Percentiles rank a stretch among this genome's conserved stretches.
Evolutionary conservation across 768 basidiomycete genomes (phyloP).

Genomic region (Cubamyces sp.): DNA sequence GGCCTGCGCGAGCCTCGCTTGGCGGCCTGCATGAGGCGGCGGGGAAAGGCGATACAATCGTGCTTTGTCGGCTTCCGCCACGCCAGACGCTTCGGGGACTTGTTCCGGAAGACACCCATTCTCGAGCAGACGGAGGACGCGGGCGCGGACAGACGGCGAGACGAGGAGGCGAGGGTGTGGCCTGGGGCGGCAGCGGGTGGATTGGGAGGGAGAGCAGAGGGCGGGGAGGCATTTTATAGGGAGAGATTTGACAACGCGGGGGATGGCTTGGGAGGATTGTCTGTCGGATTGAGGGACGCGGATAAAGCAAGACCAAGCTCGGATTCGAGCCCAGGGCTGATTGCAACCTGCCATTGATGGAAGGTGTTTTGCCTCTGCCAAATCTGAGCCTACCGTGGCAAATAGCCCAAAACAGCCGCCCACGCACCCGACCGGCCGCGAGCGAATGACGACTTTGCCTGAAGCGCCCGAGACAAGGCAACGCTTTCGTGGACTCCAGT

Average conservation of each 20-base stretch:
- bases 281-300: slow-evolving; percentile 7
- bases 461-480: slow-evolving; percentile 17
- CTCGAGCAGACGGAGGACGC: not conserved
- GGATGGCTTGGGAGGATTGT: slow-evolving; percentile 11
- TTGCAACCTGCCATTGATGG: slow-evolving; percentile 24
- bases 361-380: slow-evolving; percentile 20
- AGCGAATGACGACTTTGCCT: not conserved
- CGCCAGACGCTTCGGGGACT: not conserved
- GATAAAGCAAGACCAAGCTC: slow-evolving; percentile 13
- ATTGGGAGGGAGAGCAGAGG: not conserved
- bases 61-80: not conserved
- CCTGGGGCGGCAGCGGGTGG: slow-evolving; percentile 1
- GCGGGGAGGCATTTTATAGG: slow-evolving; percentile 12
- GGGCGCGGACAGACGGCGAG: not conserved
- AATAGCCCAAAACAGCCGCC: slow-evolving; percentile 22
- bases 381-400: slow-evolving; percentile 23
- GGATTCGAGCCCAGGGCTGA: slow-evolving; percentile 10
- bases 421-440: not conserved
- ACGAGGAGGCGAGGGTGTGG: slow-evolving; percentile 1
- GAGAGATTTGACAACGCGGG: not conserved
- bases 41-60: slow-evolving; percentile 7
- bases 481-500: not conserved
- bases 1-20: slow-evolving; percentile 9
- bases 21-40: slow-evolving; percentile 12
- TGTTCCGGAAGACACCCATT: not conserved